Base-by-base conservation (phyloP, 257 asterid genomes). In the Solanum piurae region DNA sequence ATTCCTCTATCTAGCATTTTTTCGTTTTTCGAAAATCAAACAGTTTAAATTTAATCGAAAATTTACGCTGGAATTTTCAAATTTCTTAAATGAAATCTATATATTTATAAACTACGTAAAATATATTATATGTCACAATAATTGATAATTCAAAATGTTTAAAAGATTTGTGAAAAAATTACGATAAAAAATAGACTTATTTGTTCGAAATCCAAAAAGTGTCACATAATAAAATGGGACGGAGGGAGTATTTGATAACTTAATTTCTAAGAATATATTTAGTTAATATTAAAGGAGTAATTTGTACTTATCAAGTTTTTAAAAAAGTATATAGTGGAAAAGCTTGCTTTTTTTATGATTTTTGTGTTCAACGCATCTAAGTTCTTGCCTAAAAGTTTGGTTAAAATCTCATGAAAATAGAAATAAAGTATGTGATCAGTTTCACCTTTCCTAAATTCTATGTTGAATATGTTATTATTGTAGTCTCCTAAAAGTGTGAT, bases 31-130 rank as follows among this genome's bases (percentile, higher is more conserved):
- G 9, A 52, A 0, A 52, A 0, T 16, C 62, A 20, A 52, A 52
- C 1, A 0, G 0, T 18, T 46, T 12, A 46, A 0, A 0, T 46
- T 46, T 46, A 46, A 46, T 0, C 0, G 0, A 0, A 1, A 13
- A 13, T 46, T 46, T 13, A 0, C 0, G 20, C 0, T 46, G 55
- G 12, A 46, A 46, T 1, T 0, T 1, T 0, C 7, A 46, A 4
- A 4, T 44, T 44, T 44, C 12, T 44, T 0, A 46, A 0, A 44
- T 44, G 0, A 44, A 44, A 44, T 44, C 4, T 44, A 44, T 44
- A 44, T 44, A 12, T 44, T 44, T 44, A 0, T 46, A 13, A 46
- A 46, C 1, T 46, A 46, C 0, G 6, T 46, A 18, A 52, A 6
- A 16, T 5, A 2, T 0, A 5, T 46, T 18, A 52, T 52, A 52